These are phyloP conservation scores for Neurospora tetrasperma DNA, from an alignment of 495 filamentous ascomycete species.

Conservation along the genomic window DNA sequence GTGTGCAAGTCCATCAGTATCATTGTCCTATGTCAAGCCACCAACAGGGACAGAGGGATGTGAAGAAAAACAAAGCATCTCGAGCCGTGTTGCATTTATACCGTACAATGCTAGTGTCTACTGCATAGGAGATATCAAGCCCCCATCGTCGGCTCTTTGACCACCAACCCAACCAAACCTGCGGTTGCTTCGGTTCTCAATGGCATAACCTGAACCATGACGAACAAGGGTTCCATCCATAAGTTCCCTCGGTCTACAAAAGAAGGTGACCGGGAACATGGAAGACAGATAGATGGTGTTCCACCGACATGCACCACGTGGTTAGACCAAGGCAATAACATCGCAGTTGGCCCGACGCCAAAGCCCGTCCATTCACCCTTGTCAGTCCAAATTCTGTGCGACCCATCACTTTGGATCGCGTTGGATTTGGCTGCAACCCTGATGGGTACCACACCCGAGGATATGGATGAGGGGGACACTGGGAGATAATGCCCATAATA, in stretches of 20 bases:
- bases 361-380: background rate
- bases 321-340: background rate
- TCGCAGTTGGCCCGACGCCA: background rate
- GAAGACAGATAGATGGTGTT: background rate
- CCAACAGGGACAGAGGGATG: background rate
- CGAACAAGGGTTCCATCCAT: background rate
- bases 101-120: background rate
- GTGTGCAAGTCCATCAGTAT: background rate
- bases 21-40: background rate
- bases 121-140: background rate
- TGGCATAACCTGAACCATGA: background rate
- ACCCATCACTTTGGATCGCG: background rate
- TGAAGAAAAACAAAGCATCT: background rate
- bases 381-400: background rate
- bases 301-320: background rate
- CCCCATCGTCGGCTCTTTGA: background rate
- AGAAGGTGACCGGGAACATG: background rate
- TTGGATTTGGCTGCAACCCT: background rate
- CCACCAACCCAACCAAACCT: background rate
- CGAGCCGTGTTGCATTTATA: background rate
- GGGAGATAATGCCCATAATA: background rate
- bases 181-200: background rate
- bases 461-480: background rate
- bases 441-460: background rate
- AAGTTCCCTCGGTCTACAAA: background rate